phyloP scores from a whole-genome alignment of 2,329 filamentous ascomycete genomes.

The Fusarium nisikadoi region DNA sequence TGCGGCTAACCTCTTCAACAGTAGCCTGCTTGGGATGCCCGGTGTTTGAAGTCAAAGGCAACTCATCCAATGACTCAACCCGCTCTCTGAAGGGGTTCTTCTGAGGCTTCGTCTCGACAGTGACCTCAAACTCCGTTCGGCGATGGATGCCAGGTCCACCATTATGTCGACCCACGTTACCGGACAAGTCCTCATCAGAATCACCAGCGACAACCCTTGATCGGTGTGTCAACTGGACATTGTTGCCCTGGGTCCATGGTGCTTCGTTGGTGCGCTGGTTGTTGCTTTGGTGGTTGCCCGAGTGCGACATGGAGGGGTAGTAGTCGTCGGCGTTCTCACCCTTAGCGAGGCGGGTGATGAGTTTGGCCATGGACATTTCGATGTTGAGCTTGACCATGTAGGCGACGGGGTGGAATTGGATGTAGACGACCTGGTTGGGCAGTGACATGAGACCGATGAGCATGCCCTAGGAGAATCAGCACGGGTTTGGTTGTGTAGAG shows the following conservation, averaged over 20 bases:
- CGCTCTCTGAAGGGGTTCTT: conserved; percentile 2
- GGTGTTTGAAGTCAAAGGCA: conserved; percentile 35
- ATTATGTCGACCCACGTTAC: background rate
- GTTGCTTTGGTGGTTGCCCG: conserved; percentile 17
- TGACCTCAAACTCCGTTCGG: conserved; percentile 39
- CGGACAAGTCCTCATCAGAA: conserved; percentile 28
- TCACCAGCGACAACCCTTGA: conserved; percentile 38
- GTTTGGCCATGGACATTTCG: conserved; percentile 63
- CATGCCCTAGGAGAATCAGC: conserved; percentile 5
- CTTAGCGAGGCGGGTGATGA: conserved; percentile 56
- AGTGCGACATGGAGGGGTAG: conserved; percentile 35
- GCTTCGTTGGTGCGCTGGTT: conserved; percentile 8
- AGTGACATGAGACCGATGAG: conserved; percentile 51
- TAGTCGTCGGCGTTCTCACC: conserved; percentile 30
- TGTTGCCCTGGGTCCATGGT: conserved; percentile 25
- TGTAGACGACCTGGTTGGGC: conserved; percentile 51
- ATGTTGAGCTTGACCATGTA: conserved; percentile 66
- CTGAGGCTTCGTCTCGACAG: conserved; percentile 23
- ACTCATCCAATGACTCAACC: conserved; percentile 16
- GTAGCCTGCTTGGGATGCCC: conserved; percentile 34
- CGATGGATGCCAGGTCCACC: conserved; percentile 32
- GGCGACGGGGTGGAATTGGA: conserved; percentile 63
- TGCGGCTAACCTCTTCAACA: conserved; percentile 19
- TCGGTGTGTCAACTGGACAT: conserved; percentile 28
- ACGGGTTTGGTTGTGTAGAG: fast-evolving